phyloP scores from a whole-genome alignment of 2,329 filamentous ascomycete genomes.

The Fusarium brevicatenulatum region DNA sequence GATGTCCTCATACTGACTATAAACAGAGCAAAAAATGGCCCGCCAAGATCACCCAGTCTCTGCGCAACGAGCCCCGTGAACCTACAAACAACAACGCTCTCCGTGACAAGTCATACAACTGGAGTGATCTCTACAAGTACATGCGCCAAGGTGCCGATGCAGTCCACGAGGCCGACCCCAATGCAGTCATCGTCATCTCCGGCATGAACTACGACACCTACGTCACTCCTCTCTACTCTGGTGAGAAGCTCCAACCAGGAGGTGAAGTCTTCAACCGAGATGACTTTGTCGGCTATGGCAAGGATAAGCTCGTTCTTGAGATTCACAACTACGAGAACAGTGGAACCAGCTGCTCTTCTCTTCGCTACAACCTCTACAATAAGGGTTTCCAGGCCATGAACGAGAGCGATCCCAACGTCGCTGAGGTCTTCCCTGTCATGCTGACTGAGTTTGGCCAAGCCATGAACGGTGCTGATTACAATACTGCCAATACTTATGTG shows the following conservation, averaged over 20 bases:
- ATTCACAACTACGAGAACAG: constrained; percentile 69
- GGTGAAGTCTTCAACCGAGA: constrained; percentile 54
- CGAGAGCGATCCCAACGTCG: constrained; percentile 46
- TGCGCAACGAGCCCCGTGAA: constrained; percentile 65
- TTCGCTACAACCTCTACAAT: constrained; percentile 58
- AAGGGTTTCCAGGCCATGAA: constrained; percentile 65
- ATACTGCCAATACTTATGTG: constrained; percentile 56
- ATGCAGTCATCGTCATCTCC: constrained; percentile 67
- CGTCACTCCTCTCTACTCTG: constrained; percentile 61
- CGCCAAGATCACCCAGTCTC: constrained; percentile 44
- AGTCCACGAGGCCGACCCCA: constrained; percentile 61
- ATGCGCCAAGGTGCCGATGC: constrained; percentile 59
- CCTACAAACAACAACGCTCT: constrained; percentile 49
- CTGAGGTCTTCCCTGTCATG: constrained; percentile 53
- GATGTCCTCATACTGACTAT: accelerated
- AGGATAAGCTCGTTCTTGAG: constrained; percentile 67
- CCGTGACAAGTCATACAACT: constrained; percentile 58
- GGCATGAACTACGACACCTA: constrained; percentile 67
- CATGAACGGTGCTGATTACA: constrained; percentile 58
- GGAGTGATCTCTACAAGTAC: constrained; percentile 65
- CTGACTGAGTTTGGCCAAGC: constrained; percentile 66
- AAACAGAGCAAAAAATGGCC: constrained; percentile 21
- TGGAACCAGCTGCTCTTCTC: constrained; percentile 58
- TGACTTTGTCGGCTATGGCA: constrained; percentile 59
- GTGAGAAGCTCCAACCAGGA: constrained; percentile 59